Conservation (phyloP, 768 basidiomycete species). For the Leucosporidium scottii region DNA sequence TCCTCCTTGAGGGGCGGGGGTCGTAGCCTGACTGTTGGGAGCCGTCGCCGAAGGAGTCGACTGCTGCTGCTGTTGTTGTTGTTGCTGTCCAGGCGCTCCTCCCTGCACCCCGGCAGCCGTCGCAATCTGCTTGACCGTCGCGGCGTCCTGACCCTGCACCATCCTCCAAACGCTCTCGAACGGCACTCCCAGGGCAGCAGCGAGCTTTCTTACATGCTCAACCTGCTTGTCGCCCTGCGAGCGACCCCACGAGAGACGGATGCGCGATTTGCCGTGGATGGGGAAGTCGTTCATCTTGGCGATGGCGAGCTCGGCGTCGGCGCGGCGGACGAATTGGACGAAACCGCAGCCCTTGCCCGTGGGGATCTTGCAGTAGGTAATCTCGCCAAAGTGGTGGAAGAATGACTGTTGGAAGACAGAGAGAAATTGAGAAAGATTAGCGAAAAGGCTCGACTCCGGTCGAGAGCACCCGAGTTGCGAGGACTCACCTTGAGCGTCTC, state of each 20-base stretch:
- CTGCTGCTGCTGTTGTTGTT: neutral
- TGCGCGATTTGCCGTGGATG: constrained; percentile 73
- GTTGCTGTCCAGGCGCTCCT: neutral
- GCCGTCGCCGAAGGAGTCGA: neutral
- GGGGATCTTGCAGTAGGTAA: constrained; percentile 72
- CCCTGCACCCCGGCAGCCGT: constrained; percentile 25
- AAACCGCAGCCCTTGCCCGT: constrained; percentile 93
- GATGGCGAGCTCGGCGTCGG: constrained; percentile 80
- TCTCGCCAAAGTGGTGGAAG: constrained; percentile 39
- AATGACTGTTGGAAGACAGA: constrained; percentile 32
- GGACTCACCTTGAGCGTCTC: constrained; percentile 67
- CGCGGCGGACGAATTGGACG: constrained; percentile 86
- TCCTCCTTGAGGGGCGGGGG: too few species aligned
- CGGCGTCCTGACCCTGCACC: constrained; percentile 37
- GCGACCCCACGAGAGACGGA: constrained; percentile 85
- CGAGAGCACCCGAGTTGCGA: neutral
- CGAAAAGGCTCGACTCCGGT: neutral
- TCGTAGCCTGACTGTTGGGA: too few species aligned
- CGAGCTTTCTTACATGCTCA: constrained; percentile 37
- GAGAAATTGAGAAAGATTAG: neutral
- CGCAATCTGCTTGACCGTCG: constrained; percentile 38
- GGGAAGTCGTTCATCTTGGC: constrained; percentile 97
- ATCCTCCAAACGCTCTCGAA: constrained; percentile 38
- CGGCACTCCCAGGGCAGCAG: constrained; percentile 34
- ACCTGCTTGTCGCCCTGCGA: constrained; percentile 53